A percentile compares a stretch with the other conserved stretches of the same genome.
Conservation (phyloP, 177 flowering plant genomes). For the Vitis hybrid region DNA sequence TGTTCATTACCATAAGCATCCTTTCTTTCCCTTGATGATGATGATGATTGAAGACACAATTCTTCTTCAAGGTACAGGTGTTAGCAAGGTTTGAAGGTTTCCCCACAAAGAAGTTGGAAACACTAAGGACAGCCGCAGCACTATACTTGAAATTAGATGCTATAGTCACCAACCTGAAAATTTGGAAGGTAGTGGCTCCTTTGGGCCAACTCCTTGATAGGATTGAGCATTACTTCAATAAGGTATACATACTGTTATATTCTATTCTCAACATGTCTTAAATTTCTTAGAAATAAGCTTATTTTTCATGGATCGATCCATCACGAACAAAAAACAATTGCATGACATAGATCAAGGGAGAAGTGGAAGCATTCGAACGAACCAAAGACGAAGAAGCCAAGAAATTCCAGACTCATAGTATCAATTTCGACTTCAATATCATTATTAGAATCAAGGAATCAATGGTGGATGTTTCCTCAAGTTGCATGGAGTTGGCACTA, state of each 20-base stretch:
- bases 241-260: constrained; percentile 36
- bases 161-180: constrained; percentile 42
- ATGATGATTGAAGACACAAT: no score
- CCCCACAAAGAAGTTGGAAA: constrained; percentile 72
- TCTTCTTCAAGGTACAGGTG: constrained; percentile 41
- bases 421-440: constrained; percentile 46
- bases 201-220: constrained; percentile 49
- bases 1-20: neutral
- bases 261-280: no score
- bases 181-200: constrained; percentile 67
- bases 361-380: constrained; percentile 50
- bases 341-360: constrained; percentile 43
- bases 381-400: constrained; percentile 60
- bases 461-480: constrained; percentile 62
- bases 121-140: constrained; percentile 73
- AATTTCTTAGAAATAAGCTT: neutral
- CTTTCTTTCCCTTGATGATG: no score
- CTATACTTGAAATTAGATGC: constrained; percentile 56
- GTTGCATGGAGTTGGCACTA: constrained; percentile 57
- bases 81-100: constrained; percentile 82
- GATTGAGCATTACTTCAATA: constrained; percentile 66
- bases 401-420: constrained; percentile 41
- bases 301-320: no score
- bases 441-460: constrained; percentile 48
- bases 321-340: no score